Conservation (phyloP, 305 asterid species). For the Fraxinus nigra region DNA sequence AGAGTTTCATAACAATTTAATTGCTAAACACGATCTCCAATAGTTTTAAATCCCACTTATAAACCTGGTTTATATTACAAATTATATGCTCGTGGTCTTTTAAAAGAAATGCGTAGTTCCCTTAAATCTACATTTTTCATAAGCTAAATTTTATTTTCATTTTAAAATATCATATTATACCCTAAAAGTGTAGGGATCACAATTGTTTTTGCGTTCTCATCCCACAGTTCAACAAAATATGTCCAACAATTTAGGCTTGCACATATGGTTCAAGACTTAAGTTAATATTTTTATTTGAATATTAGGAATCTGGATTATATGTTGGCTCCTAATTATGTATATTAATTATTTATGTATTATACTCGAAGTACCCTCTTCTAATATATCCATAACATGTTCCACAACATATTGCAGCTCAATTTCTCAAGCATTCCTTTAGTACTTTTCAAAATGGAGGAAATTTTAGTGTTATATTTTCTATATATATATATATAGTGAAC, state of each 20-base stretch:
- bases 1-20: background rate
- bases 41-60: background rate
- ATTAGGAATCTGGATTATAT: background rate
- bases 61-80: no score
- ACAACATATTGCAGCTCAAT: background rate
- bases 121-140: no score
- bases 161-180: background rate
- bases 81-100: no score
- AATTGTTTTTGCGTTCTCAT: background rate
- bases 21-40: background rate
- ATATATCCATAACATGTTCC: background rate
- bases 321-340: background rate
- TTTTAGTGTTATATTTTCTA: no score
- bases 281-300: background rate
- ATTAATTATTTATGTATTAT: no score
- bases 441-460: background rate
- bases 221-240: background rate
- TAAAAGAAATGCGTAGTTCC: no score
- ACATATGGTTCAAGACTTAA: background rate
- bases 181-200: background rate
- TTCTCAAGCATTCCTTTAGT: background rate
- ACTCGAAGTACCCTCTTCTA: background rate
- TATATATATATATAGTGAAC: no score
- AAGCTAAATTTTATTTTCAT: background rate
- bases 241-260: background rate